Conservation (phyloP, 2,329 filamentous ascomycete genomes). For the Fusarium sp. region DNA sequence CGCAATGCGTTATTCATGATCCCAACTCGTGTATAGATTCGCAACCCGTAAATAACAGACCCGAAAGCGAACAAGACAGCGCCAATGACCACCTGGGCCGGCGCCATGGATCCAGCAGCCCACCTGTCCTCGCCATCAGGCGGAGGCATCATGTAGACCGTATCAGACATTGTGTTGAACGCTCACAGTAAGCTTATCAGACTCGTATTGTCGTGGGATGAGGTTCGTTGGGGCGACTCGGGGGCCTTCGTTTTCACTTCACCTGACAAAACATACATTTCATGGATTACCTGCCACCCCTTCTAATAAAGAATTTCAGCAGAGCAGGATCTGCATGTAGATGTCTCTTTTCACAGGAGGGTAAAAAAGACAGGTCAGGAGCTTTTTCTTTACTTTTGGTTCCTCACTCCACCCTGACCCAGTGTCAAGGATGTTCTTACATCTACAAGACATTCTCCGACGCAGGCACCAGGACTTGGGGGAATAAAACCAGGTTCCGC, state of each 20-base stretch:
- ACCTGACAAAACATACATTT: neutral
- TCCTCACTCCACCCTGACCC: conserved; percentile 11
- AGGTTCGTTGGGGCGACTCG: neutral
- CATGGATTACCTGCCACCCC: neutral
- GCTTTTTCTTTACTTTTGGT: conserved; percentile 3
- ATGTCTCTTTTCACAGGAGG: conserved; percentile 1
- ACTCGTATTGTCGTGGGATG: neutral
- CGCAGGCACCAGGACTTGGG: neutral
- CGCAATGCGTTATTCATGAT: conserved; percentile 30
- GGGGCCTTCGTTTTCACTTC: neutral
- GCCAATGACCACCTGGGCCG: conserved; percentile 22
- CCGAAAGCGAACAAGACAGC: conserved; percentile 28
- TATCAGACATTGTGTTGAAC: conserved; percentile 15
- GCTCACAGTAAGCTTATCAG: neutral
- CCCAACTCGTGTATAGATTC: conserved; percentile 21
- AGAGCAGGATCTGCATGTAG: conserved; percentile 17
- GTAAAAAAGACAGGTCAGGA: conserved; percentile 3
- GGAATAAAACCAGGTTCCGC: neutral
- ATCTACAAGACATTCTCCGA: neutral
- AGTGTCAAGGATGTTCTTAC: conserved; percentile 10
- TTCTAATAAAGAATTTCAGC: neutral
- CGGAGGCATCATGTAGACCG: conserved; percentile 35
- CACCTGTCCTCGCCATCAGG: conserved; percentile 28
- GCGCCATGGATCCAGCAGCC: conserved; percentile 20
- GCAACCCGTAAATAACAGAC: conserved; percentile 22